phyloP scores from a whole-genome alignment of 495 filamentous ascomycete genomes.

The Tetracladium marchalianum region DNA sequence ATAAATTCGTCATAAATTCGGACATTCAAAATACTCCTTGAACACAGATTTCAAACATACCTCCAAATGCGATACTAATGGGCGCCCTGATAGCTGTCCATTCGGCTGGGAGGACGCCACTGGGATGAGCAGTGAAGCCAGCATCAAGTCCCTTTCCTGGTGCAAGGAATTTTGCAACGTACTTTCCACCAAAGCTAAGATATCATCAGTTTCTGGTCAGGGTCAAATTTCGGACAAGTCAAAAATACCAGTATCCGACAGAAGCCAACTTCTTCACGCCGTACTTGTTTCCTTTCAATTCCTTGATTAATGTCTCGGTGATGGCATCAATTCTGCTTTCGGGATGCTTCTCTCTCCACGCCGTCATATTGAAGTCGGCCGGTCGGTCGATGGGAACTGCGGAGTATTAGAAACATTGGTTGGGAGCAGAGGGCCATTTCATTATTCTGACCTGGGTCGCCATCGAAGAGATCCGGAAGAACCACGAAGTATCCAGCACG shows the following conservation, averaged over 20 bases:
- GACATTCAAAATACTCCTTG: not conserved
- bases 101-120: slow-evolving; percentile 53
- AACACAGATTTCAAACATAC: slow-evolving; percentile 27
- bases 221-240: slow-evolving; percentile 16
- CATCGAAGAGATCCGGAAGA: slow-evolving; percentile 66
- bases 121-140: slow-evolving; percentile 62
- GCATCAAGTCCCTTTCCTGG: slow-evolving; percentile 40
- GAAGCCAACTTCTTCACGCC: slow-evolving; percentile 54
- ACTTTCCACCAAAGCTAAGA: slow-evolving; percentile 31
- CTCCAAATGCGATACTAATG: slow-evolving; percentile 58
- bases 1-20: not conserved
- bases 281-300: slow-evolving; percentile 38
- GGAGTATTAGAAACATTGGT: slow-evolving; percentile 12
- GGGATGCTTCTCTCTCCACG: slow-evolving; percentile 46
- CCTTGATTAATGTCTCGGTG: slow-evolving; percentile 47
- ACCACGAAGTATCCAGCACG: slow-evolving; percentile 65
- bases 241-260: slow-evolving; percentile 55
- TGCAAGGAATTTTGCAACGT: slow-evolving; percentile 31
- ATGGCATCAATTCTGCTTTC: slow-evolving; percentile 51
- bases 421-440: slow-evolving; percentile 20
- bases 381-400: slow-evolving; percentile 28
- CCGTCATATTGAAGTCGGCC: slow-evolving; percentile 41
- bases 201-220: not conserved
- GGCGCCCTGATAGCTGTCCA: slow-evolving; percentile 51
- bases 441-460: slow-evolving; percentile 25